Evolutionary conservation across 2,329 filamentous ascomycete genomes (phyloP).

Genomic region (Nakataea oryzae): DNA sequence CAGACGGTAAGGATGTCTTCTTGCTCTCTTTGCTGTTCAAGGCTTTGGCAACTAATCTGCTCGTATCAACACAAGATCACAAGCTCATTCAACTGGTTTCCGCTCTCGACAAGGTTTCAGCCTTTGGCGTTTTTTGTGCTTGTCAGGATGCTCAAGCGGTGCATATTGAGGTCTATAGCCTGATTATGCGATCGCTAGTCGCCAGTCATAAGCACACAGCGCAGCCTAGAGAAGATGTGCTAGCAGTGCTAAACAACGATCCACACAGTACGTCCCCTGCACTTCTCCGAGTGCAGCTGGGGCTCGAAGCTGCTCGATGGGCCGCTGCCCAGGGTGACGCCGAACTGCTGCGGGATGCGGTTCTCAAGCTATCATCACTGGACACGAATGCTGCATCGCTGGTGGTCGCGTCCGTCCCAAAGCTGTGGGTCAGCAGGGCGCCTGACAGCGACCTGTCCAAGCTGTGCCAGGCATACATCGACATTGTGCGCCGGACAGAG

Average conservation of each 20-base stretch:
- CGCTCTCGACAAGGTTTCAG: background rate
- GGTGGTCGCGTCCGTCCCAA: constrained; percentile 26
- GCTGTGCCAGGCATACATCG: constrained; percentile 32
- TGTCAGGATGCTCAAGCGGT: constrained; percentile 32
- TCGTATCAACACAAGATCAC: background rate
- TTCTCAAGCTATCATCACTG: constrained; percentile 24
- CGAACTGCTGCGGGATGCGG: constrained; percentile 13
- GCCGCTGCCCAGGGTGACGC: constrained; percentile 12
- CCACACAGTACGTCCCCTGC: constrained; percentile 12
- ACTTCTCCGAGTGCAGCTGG: constrained; percentile 27
- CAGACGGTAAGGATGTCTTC: background rate
- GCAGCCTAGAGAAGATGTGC: background rate
- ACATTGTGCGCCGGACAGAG: constrained; percentile 24
- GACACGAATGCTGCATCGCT: constrained; percentile 30
- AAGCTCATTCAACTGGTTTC: background rate
- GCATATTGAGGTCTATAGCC: constrained; percentile 25
- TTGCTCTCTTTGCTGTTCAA: background rate
- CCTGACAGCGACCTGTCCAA: constrained; percentile 15
- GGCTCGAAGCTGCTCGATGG: constrained; percentile 25
- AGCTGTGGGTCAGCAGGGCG: constrained; percentile 12
- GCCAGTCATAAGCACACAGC: background rate
- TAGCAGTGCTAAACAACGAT: background rate
- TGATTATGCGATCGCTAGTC: background rate
- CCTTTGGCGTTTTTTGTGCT: background rate
- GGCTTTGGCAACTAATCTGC: background rate